phyloP scores from a whole-genome alignment of 148 eudicot species.

The Diospyros kaki region DNA sequence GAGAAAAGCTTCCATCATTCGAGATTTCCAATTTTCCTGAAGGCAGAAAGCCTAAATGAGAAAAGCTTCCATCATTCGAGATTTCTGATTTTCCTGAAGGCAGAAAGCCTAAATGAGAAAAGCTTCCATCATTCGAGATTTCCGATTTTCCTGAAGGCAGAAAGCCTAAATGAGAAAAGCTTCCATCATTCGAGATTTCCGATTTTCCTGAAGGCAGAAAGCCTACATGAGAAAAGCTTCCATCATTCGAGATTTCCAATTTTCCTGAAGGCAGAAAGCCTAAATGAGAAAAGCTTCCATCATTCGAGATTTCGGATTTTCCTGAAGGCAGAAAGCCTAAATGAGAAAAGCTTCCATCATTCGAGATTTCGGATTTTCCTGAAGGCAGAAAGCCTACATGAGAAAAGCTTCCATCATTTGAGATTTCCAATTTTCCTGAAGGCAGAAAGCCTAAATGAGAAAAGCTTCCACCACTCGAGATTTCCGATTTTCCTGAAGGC shows the following conservation, averaged over 20 bases:
- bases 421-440: slow-evolving; percentile 12
- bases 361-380: not conserved
- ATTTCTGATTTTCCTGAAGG: no score
- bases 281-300: no score
- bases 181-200: slow-evolving; percentile 12
- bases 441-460: not conserved
- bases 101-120: no score
- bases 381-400: not conserved
- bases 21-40: no score
- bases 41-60: no score
- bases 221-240: not conserved
- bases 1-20: slow-evolving; percentile 15
- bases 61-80: no score
- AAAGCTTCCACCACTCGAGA: no score
- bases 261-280: not conserved
- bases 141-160: no score
- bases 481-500: no score
- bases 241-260: slow-evolving; percentile 17
- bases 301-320: slow-evolving; percentile 7
- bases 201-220: not conserved
- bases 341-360: slow-evolving; percentile 2
- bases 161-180: no score
- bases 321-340: slow-evolving; percentile 38
- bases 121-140: no score
- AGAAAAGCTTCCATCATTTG: slow-evolving; percentile 16